Base-by-base conservation (phyloP, 73 alveolate genomes). In the Symbiodinium pilosum region DNA sequence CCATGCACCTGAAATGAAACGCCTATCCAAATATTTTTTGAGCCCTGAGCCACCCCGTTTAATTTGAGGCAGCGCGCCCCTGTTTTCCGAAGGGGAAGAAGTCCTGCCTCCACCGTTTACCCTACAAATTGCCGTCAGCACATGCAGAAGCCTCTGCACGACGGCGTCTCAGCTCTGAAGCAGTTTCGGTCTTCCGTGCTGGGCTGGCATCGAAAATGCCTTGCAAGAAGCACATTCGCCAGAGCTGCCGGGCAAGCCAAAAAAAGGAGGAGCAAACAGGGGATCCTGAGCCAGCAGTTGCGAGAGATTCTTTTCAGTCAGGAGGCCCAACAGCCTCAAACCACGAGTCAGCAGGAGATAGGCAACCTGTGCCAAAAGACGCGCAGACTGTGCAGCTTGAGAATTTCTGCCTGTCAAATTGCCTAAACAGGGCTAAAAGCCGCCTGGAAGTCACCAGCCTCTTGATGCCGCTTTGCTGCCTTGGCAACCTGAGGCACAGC, bases 261-360 rank as follows among this genome's bases (percentile, higher is more conserved):
- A n/a, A n/a, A n/a, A n/a, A n/a, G n/a, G n/a, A n/a, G n/a, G 59
- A 47, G 59, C 59, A 6, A 47, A 14, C 59, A 47, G 59, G 21
- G 59, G 59, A 47, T 6, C 59, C 59, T 6, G 73, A 56, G 73
- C 73, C 39, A 59, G 38, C 39, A 24, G 3, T 9, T 12, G 21
- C 38, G 77, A 21, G 36, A 5, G 24, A 30, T 21, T 24, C 18
- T 54, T 30, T 54, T 54, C 71, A 34, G 43, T 34, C 87, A 8
- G 30, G 52, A 20, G 16, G 77, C 97, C 97, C 40, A 91, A 54
- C 30, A 91, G 88, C 54, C 97, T 87, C 39, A 91, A 88, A 20
- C 97, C 97, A 34, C 97, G 97, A 20, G 97, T 91, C 83, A 91
- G 81, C 52, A 91, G 89, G 68, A 91, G 77, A 32, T 91, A 91